A percentile compares a stretch with the other conserved stretches of the same genome.
Conservation (phyloP, 768 basidiomycete genomes). For the Coprinopsis strossmayeri region DNA sequence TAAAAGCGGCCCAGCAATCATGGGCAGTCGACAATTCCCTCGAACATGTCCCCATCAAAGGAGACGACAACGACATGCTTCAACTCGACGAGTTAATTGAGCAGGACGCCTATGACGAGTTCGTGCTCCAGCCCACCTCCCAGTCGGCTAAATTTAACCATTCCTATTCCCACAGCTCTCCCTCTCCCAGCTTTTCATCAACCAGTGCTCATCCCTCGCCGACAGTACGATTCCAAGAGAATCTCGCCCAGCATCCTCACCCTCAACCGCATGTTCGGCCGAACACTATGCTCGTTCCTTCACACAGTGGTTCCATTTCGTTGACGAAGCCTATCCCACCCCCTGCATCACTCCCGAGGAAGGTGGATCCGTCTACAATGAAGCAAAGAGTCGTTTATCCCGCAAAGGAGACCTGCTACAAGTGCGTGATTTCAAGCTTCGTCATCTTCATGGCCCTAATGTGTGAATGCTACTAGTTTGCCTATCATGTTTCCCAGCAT, state of each 20-base stretch:
- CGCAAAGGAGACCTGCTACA: slow-evolving; percentile 68
- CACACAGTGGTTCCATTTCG: slow-evolving; percentile 34
- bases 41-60: slow-evolving; percentile 34
- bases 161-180: slow-evolving; percentile 22
- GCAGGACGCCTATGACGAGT: slow-evolving; percentile 74
- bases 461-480: slow-evolving; percentile 38
- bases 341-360: slow-evolving; percentile 53
- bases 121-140: slow-evolving; percentile 20
- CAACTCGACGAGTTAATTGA: slow-evolving; percentile 69
- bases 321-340: slow-evolving; percentile 64
- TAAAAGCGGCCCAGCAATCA: slow-evolving; percentile 31
- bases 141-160: slow-evolving; percentile 11
- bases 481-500: slow-evolving; percentile 81
- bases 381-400: slow-evolving; percentile 63
- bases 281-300: slow-evolving; percentile 24
- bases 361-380: slow-evolving; percentile 39
- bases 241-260: slow-evolving; percentile 16
- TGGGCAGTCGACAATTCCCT: slow-evolving; percentile 39
- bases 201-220: slow-evolving; percentile 26
- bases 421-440: slow-evolving; percentile 37
- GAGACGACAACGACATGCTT: slow-evolving; percentile 51
- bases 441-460: slow-evolving; percentile 11
- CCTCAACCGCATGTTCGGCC: slow-evolving; percentile 23
- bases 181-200: slow-evolving; percentile 25
- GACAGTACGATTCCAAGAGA: slow-evolving; percentile 20